These are phyloP conservation scores for Teunomyces tritomae DNA, from an alignment of 805 yeast species.

Conservation along the genomic window DNA sequence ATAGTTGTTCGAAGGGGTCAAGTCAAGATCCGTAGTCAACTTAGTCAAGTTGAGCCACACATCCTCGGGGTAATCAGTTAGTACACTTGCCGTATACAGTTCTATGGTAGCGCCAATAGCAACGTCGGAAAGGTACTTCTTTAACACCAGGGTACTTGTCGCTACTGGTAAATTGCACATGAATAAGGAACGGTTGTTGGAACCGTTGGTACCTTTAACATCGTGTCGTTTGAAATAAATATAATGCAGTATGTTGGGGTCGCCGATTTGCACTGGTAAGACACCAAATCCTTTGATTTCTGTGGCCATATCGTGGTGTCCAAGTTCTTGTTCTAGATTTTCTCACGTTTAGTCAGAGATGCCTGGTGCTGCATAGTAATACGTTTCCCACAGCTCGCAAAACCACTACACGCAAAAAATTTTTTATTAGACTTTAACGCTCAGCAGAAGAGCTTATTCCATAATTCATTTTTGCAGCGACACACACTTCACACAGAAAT, in stretches of 20 bases:
- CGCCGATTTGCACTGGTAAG: constrained; percentile 46
- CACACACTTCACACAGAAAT: constrained; percentile 16
- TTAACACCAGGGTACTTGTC: constrained; percentile 51
- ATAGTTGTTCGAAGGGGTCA: constrained; percentile 15
- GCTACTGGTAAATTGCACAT: constrained; percentile 72
- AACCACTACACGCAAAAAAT: background rate
- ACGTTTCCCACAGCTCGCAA: background rate
- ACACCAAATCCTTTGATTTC: constrained; percentile 61
- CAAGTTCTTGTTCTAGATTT: background rate
- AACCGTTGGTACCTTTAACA: constrained; percentile 29
- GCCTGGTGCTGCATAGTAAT: constrained; percentile 4
- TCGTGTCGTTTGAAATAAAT: constrained; percentile 66
- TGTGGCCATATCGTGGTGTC: constrained; percentile 14
- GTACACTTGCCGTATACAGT: constrained; percentile 29
- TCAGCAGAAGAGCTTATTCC: background rate
- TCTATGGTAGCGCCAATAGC: constrained; percentile 68
- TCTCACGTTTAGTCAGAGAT: constrained; percentile 1
- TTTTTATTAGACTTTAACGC: background rate
- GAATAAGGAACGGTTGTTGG: constrained; percentile 55
- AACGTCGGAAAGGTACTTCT: constrained; percentile 54
- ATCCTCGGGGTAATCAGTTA: constrained; percentile 45
- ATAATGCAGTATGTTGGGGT: constrained; percentile 46
- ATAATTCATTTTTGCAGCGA: background rate
- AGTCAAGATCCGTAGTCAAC: constrained; percentile 56
- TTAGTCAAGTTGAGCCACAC: constrained; percentile 48